Conservation (phyloP, 257 asterid species). For the Solanum raphanifolium region DNA sequence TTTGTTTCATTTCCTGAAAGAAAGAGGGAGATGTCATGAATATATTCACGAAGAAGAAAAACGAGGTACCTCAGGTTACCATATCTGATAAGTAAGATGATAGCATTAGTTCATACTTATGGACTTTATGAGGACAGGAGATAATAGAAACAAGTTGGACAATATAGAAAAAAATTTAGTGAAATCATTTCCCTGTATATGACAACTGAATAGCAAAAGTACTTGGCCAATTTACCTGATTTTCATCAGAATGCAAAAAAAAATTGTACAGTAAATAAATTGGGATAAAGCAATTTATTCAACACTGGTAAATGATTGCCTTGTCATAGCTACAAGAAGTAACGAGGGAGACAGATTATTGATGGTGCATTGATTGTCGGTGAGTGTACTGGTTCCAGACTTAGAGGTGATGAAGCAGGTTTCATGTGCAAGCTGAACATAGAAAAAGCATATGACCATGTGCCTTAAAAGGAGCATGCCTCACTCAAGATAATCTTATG, state of each 20-base stretch:
- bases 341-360: background rate
- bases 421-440: background rate
- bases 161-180: background rate
- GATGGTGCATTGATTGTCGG: background rate
- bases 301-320: background rate
- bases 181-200: background rate
- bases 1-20: slow-evolving; percentile 86
- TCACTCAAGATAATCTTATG: background rate
- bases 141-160: background rate
- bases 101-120: background rate
- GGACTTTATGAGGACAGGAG: background rate
- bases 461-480: background rate
- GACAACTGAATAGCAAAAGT: background rate
- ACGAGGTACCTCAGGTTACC: background rate
- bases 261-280: background rate
- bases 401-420: background rate
- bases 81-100: background rate
- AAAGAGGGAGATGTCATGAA: background rate
- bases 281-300: background rate
- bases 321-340: background rate
- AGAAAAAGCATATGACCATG: background rate
- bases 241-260: background rate
- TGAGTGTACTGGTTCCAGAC: background rate
- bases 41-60: background rate
- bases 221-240: background rate